Evolutionary conservation across 148 eudicot species (phyloP).

Genomic region (Oxyria digyna): DNA sequence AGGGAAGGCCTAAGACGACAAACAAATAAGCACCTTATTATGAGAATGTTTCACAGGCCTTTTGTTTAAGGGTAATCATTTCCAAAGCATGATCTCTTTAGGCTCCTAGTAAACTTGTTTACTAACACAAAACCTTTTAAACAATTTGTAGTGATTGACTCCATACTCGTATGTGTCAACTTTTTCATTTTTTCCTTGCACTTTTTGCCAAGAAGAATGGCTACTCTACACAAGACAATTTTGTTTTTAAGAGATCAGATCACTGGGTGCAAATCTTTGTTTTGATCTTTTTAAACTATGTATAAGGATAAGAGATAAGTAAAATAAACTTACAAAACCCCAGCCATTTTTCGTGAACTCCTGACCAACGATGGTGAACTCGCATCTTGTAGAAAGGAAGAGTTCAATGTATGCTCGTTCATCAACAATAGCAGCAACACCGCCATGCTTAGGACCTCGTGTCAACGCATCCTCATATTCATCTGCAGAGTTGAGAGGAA

Average conservation of each 20-base stretch:
- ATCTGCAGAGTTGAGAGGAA: slow-evolving; percentile 5
- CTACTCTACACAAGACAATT: background rate
- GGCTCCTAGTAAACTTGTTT: too few species aligned
- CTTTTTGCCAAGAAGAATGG: background rate
- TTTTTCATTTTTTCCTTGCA: background rate
- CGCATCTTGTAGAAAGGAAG: slow-evolving; percentile 4
- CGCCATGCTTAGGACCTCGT: slow-evolving; percentile 5
- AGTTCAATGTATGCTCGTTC: slow-evolving; percentile 8
- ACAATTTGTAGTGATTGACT: too few species aligned
- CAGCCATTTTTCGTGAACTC: slow-evolving; percentile 12
- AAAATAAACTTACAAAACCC: slow-evolving; percentile 10
- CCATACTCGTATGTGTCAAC: background rate
- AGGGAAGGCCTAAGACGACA: slow-evolving; percentile 35
- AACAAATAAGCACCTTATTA: too few species aligned
- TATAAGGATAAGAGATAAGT: background rate
- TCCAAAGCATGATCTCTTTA: too few species aligned
- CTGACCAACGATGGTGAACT: slow-evolving; percentile 11
- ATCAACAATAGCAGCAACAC: slow-evolving; percentile 8
- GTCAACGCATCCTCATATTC: background rate
- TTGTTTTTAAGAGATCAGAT: background rate
- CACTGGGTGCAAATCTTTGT: background rate
- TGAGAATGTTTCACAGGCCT: too few species aligned
- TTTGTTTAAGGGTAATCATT: too few species aligned
- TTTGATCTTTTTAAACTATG: background rate
- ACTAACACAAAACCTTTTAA: too few species aligned